Percentiles rank a stretch among this genome's conserved stretches.
phyloP scores from a whole-genome alignment of 1,284 basidiomycete genomes.

The Bjerkandera adusta region DNA sequence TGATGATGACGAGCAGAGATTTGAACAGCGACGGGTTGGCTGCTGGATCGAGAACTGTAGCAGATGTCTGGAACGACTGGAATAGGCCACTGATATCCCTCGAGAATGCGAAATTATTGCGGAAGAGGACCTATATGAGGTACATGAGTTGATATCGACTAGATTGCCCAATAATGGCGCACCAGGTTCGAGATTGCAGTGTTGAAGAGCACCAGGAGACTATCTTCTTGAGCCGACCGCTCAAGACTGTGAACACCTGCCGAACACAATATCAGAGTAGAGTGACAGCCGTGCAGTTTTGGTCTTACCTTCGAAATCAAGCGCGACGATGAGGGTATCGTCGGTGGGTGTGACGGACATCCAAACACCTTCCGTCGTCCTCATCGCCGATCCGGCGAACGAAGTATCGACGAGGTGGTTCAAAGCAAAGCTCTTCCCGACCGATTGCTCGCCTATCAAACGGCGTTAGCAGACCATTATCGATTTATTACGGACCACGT shows the following conservation, averaged over 20 bases:
- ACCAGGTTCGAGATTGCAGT: constrained; percentile 65
- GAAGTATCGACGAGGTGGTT: constrained; percentile 66
- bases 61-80: constrained; percentile 63
- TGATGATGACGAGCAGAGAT: constrained; percentile 58
- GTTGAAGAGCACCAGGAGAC: constrained; percentile 60
- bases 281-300: not conserved
- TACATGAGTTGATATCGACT: not conserved
- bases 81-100: constrained; percentile 59
- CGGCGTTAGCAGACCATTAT: not conserved
- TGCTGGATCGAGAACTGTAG: constrained; percentile 54
- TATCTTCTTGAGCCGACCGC: constrained; percentile 61
- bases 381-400: constrained; percentile 65
- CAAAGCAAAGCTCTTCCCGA: constrained; percentile 59
- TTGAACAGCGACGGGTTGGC: constrained; percentile 58
- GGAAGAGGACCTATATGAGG: constrained; percentile 50
- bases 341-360: constrained; percentile 64
- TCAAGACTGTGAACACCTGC: constrained; percentile 64
- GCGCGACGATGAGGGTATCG: constrained; percentile 50
- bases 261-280: not conserved
- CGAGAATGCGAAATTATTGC: constrained; percentile 62
- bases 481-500: constrained; percentile 19
- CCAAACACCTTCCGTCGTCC: constrained; percentile 69
- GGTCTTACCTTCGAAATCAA: constrained; percentile 59
- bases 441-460: constrained; percentile 50
- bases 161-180: constrained; percentile 1